These are phyloP conservation scores for Cercophora newfieldiana DNA, from an alignment of 495 filamentous ascomycete genomes.

Conservation along the genomic window DNA sequence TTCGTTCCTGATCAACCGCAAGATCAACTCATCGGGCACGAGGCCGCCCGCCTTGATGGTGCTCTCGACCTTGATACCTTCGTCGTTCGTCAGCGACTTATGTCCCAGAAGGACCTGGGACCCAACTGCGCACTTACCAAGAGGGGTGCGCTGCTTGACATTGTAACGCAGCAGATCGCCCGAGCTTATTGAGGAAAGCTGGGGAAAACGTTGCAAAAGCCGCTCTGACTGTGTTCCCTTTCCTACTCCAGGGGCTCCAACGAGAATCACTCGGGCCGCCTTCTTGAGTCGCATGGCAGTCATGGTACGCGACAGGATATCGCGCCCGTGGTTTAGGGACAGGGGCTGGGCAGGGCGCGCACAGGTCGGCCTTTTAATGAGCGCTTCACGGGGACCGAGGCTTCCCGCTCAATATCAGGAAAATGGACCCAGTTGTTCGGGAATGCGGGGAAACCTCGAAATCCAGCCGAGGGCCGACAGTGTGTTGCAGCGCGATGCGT, in stretches of 20 bases:
- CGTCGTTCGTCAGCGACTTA: not conserved
- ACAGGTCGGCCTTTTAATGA: not conserved
- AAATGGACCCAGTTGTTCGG: not conserved
- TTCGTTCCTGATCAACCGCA: slow-evolving; percentile 87
- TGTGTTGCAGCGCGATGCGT: not conserved
- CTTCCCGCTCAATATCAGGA: not conserved
- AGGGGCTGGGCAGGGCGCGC: not conserved
- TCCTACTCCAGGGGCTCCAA: slow-evolving; percentile 89
- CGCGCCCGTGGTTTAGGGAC: not conserved
- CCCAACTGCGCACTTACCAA: slow-evolving; percentile 60
- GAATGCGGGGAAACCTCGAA: not conserved
- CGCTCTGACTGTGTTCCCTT: slow-evolving; percentile 95
- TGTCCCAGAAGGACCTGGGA: not conserved
- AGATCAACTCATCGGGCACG: slow-evolving; percentile 86
- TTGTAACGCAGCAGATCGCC: slow-evolving; percentile 90
- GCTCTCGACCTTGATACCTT: slow-evolving; percentile 84
- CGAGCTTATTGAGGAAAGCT: slow-evolving; percentile 88
- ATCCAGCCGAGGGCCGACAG: not conserved
- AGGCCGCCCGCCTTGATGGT: slow-evolving; percentile 82
- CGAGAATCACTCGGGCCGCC: slow-evolving; percentile 90
- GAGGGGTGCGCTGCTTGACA: slow-evolving; percentile 80
- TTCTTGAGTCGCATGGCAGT: slow-evolving; percentile 62
- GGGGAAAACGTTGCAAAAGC: slow-evolving; percentile 79
- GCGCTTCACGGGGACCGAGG: not conserved
- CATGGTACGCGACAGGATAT: not conserved